These are phyloP conservation scores for Colletotrichum scovillei DNA, from an alignment of 2,329 filamentous ascomycete genomes.

Conservation along the genomic window DNA sequence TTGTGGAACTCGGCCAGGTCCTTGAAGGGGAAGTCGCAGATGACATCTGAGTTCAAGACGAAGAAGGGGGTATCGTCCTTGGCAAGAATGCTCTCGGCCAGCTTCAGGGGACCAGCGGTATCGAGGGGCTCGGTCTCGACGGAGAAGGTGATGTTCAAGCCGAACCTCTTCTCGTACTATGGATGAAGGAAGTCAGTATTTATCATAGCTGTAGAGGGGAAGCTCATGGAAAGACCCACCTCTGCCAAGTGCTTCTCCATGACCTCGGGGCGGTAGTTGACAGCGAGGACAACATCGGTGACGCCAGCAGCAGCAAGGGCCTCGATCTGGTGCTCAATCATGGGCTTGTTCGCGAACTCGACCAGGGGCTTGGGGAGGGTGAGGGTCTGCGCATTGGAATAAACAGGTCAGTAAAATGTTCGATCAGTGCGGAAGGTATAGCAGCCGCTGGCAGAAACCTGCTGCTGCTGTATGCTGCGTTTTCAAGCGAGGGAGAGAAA, in stretches of 20 bases:
- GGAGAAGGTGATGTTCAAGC: slow-evolving; percentile 96
- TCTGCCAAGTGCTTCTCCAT: slow-evolving; percentile 96
- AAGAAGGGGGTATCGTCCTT: slow-evolving; percentile 98
- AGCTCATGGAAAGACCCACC: slow-evolving; percentile 61
- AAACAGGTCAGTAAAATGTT: slow-evolving; percentile 37
- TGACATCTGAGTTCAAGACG: slow-evolving; percentile 97
- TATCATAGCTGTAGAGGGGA: not conserved
- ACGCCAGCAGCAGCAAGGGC: slow-evolving; percentile 93
- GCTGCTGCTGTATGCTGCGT: slow-evolving; percentile 2
- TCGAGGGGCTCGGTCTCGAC: slow-evolving; percentile 96
- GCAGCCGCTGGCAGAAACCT: not conserved
- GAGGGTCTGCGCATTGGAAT: slow-evolving; percentile 73
- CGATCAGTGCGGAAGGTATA: not conserved
- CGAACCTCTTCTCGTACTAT: slow-evolving; percentile 90
- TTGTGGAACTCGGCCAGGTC: slow-evolving; percentile 93
- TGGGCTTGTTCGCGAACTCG: slow-evolving; percentile 98
- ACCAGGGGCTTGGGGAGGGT: slow-evolving; percentile 97
- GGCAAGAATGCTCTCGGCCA: slow-evolving; percentile 89
- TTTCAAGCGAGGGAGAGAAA: not conserved
- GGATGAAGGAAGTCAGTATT: slow-evolving; percentile 31
- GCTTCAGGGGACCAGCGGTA: slow-evolving; percentile 94
- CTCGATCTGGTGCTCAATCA: slow-evolving; percentile 99
- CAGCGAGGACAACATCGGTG: slow-evolving; percentile 96
- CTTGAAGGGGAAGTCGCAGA: slow-evolving; percentile 97
- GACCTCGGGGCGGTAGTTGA: slow-evolving; percentile 98